These are phyloP conservation scores for Xylaria arbuscula DNA, from an alignment of 2,329 filamentous ascomycete species.

Conservation along the genomic window DNA sequence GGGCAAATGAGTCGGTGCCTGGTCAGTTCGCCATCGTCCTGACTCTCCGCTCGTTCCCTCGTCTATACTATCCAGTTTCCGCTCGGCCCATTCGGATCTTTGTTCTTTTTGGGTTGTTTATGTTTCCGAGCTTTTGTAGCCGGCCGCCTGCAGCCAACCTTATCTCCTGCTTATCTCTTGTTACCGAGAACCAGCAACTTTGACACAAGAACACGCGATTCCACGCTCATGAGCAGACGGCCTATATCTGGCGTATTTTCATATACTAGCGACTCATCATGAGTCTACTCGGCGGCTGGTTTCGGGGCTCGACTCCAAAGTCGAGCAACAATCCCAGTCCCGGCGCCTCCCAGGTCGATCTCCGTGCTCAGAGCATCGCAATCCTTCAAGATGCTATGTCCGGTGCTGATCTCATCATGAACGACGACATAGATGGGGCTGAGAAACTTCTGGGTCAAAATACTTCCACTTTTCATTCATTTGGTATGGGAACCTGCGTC, in stretches of 20 bases:
- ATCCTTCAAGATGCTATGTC: conserved; percentile 70
- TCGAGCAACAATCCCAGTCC: conserved; percentile 50
- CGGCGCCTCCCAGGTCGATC: conserved; percentile 49
- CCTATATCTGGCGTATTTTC: neutral
- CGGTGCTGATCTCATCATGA: conserved; percentile 80
- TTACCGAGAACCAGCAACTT: neutral
- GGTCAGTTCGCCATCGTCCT: conserved; percentile 5
- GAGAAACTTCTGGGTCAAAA: conserved; percentile 77
- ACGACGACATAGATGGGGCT: conserved; percentile 89
- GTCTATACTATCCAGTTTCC: neutral
- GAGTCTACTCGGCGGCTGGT: conserved; percentile 64
- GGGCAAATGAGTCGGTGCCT: conserved; percentile 17
- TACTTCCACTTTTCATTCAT: conserved; percentile 86
- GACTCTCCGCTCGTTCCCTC: conserved; percentile 4
- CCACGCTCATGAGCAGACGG: conserved; percentile 24
- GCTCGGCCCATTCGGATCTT: conserved; percentile 22
- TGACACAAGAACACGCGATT: neutral
- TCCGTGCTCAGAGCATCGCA: conserved; percentile 58
- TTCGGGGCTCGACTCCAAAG: conserved; percentile 57
- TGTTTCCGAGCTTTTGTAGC: neutral
- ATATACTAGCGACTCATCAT: conserved; percentile 49
- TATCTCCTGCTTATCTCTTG: neutral
- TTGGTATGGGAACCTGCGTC: conserved; percentile 82
- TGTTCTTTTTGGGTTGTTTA: neutral
- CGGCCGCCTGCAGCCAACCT: neutral